These are phyloP conservation scores for Aspergillus fischeri DNA, from an alignment of 2,329 filamentous ascomycete species.

Conservation along the genomic window DNA sequence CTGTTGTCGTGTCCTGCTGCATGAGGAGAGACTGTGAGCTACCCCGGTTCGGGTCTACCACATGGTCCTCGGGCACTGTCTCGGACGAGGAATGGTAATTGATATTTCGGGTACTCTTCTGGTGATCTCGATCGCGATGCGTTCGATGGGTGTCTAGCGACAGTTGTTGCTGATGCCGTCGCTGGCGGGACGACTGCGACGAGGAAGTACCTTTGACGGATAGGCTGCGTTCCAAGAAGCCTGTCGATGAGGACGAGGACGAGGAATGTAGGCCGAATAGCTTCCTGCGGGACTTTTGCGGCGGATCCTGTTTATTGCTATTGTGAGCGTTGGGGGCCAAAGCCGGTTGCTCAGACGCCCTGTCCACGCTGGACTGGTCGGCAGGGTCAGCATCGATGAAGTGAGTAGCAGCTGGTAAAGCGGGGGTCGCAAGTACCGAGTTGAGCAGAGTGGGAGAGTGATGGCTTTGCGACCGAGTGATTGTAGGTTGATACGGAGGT, in stretches of 20 bases:
- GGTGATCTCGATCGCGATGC: constrained; percentile 4
- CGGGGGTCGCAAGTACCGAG: constrained; percentile 3
- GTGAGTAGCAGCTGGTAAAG: constrained; percentile 10
- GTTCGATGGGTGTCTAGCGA: constrained; percentile 10
- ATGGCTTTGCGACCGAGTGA: constrained; percentile 24
- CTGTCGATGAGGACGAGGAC: constrained; percentile 12
- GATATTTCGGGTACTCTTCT: constrained; percentile 13
- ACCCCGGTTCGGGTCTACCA: constrained; percentile 11
- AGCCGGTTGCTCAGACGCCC: constrained; percentile 14
- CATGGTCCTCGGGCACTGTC: constrained; percentile 14
- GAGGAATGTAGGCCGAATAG: constrained; percentile 19
- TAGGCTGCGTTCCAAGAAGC: constrained; percentile 25
- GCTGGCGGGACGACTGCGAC: constrained; percentile 12
- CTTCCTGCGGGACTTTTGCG: constrained; percentile 12
- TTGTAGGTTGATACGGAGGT: constrained; percentile 10
- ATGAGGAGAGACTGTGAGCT: constrained; percentile 16
- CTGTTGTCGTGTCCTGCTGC: constrained; percentile 15
- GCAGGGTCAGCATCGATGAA: constrained; percentile 22
- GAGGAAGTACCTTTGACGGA: constrained; percentile 25
- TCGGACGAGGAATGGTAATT: constrained; percentile 9
- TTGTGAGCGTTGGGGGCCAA: constrained; percentile 15
- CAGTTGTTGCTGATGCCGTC: constrained; percentile 7
- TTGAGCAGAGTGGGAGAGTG: constrained; percentile 14
- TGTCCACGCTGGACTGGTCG: constrained; percentile 18
- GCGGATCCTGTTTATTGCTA: background rate